Evolutionary conservation across 345 rosid genomes (phyloP).

Genomic region (Eucalyptus sideroxylon): DNA sequence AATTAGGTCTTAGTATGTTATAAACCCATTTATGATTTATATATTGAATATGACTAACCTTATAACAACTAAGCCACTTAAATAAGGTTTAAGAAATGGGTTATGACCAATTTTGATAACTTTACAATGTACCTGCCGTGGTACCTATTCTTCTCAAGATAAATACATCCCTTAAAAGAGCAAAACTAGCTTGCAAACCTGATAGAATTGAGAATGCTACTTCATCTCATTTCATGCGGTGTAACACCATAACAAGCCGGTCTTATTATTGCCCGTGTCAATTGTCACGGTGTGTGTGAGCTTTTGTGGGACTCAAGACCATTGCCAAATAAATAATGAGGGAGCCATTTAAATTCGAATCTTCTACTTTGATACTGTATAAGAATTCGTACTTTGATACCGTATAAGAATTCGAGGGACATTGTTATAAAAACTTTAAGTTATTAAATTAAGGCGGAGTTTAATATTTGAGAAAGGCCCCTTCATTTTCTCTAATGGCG

Average conservation of each 20-base stretch:
- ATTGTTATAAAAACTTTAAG: background rate
- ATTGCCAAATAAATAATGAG: background rate
- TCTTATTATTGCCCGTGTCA: background rate
- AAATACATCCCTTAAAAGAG: background rate
- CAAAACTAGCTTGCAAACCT: background rate
- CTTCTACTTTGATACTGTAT: background rate
- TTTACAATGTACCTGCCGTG: background rate
- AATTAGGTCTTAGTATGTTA: background rate
- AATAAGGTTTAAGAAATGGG: no score
- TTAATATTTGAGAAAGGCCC: background rate
- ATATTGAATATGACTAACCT: background rate
- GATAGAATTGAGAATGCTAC: background rate
- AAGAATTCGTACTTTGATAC: background rate
- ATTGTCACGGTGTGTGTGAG: background rate
- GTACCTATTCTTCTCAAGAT: background rate
- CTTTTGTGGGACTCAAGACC: background rate
- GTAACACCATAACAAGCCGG: background rate
- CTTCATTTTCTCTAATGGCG: background rate
- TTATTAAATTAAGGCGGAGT: background rate
- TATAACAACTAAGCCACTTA: background rate
- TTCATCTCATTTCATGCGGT: background rate
- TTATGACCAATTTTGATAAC: background rate
- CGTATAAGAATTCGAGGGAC: rapidly evolving
- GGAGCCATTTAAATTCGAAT: background rate
- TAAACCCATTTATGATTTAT: background rate